Conservation (phyloP, 2,329 filamentous ascomycete species). For the Microcyclospora pomicola region DNA sequence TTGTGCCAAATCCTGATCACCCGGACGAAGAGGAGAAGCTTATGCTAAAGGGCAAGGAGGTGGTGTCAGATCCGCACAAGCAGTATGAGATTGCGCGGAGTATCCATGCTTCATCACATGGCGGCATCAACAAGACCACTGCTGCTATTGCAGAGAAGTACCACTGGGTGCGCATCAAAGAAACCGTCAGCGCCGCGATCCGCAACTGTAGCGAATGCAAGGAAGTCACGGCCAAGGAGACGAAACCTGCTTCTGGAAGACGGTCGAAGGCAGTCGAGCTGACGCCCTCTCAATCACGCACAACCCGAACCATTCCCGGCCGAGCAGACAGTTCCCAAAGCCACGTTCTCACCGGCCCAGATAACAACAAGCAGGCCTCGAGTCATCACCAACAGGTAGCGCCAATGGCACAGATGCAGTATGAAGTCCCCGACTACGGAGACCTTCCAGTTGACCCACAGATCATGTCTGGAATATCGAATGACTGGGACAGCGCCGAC, state of each 20-base stretch:
- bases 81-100: slow-evolving; percentile 81
- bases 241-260: background rate
- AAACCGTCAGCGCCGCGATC: slow-evolving; percentile 90
- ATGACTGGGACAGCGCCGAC: slow-evolving; percentile 3
- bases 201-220: slow-evolving; percentile 84
- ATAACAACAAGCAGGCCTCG: slow-evolving; percentile 5
- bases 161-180: slow-evolving; percentile 97
- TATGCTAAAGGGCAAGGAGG: slow-evolving; percentile 96
- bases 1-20: slow-evolving; percentile 37
- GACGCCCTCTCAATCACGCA: background rate
- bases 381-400: slow-evolving; percentile 16
- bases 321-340: background rate
- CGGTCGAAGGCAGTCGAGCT: background rate
- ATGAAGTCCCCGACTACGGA: slow-evolving; percentile 28
- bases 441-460: slow-evolving; percentile 48
- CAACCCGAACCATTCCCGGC: background rate
- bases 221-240: slow-evolving; percentile 41
- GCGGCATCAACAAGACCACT: slow-evolving; percentile 96
- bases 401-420: slow-evolving; percentile 23
- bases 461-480: slow-evolving; percentile 34
- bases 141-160: slow-evolving; percentile 86
- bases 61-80: slow-evolving; percentile 74
- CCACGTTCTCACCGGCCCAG: background rate
- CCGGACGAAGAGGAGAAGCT: slow-evolving; percentile 53
- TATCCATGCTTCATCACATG: slow-evolving; percentile 64